Conservation (phyloP, 768 basidiomycete genomes). For the Suillus fuscotomentosus region DNA sequence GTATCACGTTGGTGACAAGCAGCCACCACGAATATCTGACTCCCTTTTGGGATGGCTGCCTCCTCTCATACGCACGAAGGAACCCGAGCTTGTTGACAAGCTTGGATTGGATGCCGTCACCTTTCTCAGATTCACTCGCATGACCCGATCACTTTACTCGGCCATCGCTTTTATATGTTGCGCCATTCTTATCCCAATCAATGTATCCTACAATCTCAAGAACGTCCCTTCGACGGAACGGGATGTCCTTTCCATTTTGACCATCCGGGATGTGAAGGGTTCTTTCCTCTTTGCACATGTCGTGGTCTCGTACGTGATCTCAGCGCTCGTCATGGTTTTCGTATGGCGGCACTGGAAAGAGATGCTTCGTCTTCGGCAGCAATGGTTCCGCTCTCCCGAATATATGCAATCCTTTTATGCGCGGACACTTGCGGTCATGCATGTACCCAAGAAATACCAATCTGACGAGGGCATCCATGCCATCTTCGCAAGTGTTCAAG, state of each 20-base stretch:
- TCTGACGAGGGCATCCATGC: conserved; percentile 80
- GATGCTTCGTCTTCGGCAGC: conserved; percentile 76
- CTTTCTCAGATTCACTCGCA: conserved; percentile 87
- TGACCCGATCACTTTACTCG: conserved; percentile 75
- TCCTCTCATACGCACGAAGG: conserved; percentile 78
- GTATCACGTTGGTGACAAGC: conserved; percentile 77
- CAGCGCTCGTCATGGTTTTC: conserved; percentile 65
- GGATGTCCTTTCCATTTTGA: conserved; percentile 75
- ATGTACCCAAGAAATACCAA: conserved; percentile 78
- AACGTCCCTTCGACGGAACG: conserved; percentile 50
- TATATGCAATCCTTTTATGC: conserved; percentile 92
- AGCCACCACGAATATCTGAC: conserved; percentile 78
- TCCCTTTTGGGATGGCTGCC: conserved; percentile 88
- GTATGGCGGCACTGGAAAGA: conserved; percentile 73
- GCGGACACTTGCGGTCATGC: conserved; percentile 80
- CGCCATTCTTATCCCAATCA: conserved; percentile 80
- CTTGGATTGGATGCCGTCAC: conserved; percentile 92
- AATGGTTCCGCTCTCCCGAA: conserved; percentile 89
- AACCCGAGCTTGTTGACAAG: conserved; percentile 86
- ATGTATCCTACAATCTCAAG: conserved; percentile 79
- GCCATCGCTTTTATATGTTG: conserved; percentile 63
- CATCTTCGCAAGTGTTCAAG: conserved; percentile 69
- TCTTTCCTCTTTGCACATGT: conserved; percentile 82
- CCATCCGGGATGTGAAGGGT: conserved; percentile 80
- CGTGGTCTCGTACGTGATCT: conserved; percentile 79